A percentile compares a stretch with the other conserved stretches of the same genome.
Evolutionary conservation across 176 grass and related monocot species (phyloP).

Genomic region (Leersia perrieri): DNA sequence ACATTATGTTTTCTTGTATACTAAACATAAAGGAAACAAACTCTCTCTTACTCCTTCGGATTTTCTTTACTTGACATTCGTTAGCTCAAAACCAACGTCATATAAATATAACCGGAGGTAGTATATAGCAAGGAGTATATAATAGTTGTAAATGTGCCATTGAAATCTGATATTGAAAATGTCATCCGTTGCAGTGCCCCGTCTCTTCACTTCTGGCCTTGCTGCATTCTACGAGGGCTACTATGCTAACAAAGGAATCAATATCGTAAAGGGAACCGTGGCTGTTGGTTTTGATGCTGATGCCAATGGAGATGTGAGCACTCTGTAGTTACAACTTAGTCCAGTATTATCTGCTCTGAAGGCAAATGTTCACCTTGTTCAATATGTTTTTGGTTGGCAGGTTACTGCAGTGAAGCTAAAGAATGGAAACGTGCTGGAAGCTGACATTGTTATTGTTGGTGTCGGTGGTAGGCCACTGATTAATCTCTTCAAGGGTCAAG

Average conservation of each 20-base stretch:
- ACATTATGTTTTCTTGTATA: background rate
- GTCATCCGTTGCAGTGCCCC: slow-evolving; percentile 66
- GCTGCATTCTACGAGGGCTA: slow-evolving; percentile 95
- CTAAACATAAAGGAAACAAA: background rate
- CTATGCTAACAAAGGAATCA: slow-evolving; percentile 80
- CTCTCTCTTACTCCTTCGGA: too few relatives aligned
- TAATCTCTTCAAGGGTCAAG: slow-evolving; percentile 75
- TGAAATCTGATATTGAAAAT: background rate
- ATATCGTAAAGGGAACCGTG: slow-evolving; percentile 75
- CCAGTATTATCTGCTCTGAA: background rate
- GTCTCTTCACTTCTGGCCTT: slow-evolving; percentile 84
- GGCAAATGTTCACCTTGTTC: slow-evolving; percentile 4
- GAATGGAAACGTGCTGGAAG: slow-evolving; percentile 72
- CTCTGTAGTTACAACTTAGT: background rate
- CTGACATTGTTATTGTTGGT: slow-evolving; percentile 88
- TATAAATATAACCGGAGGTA: too few relatives aligned
- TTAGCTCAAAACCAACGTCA: too few relatives aligned
- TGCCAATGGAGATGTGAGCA: slow-evolving; percentile 75
- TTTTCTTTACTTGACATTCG: too few relatives aligned
- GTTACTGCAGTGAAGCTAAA: slow-evolving; percentile 81
- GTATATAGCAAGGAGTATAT: too few relatives aligned
- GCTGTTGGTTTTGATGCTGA: slow-evolving; percentile 82
- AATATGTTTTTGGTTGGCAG: slow-evolving; percentile 39
- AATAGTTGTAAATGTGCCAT: background rate
- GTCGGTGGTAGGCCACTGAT: slow-evolving; percentile 87